Percentiles rank a stretch among this genome's conserved stretches.
Conservation (phyloP, 805 yeast genomes). For the Schizosaccharomyces osmophilus region DNA sequence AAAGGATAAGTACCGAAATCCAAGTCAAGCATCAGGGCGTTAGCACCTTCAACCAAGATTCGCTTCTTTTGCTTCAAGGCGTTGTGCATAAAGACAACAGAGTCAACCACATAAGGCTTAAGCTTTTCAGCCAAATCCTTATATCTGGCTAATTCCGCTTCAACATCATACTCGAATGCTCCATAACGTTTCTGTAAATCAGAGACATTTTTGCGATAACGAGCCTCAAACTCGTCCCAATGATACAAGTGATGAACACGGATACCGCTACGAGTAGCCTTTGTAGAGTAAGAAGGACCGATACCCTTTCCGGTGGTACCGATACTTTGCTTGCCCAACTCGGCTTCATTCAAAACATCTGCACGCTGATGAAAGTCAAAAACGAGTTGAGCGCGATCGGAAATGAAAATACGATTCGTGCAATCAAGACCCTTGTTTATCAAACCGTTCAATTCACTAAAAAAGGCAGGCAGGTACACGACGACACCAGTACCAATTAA, state of each 20-base stretch:
- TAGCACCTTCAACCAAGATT: slow-evolving; percentile 90
- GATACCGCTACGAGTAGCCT: slow-evolving; percentile 87
- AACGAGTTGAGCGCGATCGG: slow-evolving; percentile 87
- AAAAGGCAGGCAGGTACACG: slow-evolving; percentile 79
- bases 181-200: slow-evolving; percentile 83
- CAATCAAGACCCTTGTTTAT: slow-evolving; percentile 47
- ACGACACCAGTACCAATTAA: slow-evolving; percentile 92
- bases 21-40: slow-evolving; percentile 88
- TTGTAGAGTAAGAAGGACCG: slow-evolving; percentile 93
- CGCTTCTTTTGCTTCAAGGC: slow-evolving; percentile 60
- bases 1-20: slow-evolving; percentile 96
- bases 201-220: slow-evolving; percentile 50
- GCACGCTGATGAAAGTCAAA: slow-evolving; percentile 96
- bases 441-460: slow-evolving; percentile 58
- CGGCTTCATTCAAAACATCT: slow-evolving; percentile 84
- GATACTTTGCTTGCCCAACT: slow-evolving; percentile 55
- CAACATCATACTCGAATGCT: slow-evolving; percentile 65
- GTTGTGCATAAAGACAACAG: slow-evolving; percentile 49
- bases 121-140: slow-evolving; percentile 47
- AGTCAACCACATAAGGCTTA: slow-evolving; percentile 82
- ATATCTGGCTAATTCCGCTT: slow-evolving; percentile 55
- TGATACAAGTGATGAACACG: slow-evolving; percentile 91
- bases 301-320: slow-evolving; percentile 98
- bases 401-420: slow-evolving; percentile 54
- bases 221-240: slow-evolving; percentile 71